Conservation (phyloP, 106 monocot species). For the Acorus gramineus region DNA sequence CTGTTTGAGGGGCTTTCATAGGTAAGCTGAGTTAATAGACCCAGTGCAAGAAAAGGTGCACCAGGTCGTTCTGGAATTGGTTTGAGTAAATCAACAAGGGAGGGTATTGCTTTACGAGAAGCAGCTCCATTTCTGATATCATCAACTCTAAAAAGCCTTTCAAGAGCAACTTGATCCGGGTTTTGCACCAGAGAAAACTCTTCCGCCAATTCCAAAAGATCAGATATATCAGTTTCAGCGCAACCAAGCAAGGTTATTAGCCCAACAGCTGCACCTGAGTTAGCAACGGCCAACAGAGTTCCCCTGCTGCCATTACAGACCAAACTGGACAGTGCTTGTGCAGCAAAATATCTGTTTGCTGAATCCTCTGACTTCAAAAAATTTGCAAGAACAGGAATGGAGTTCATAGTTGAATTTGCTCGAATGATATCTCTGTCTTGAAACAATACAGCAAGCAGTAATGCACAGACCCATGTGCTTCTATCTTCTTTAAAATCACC, state of each 20-base stretch:
- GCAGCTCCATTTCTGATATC: constrained; percentile 74
- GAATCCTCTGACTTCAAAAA: constrained; percentile 78
- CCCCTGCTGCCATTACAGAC: constrained; percentile 78
- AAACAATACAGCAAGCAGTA: constrained; percentile 77
- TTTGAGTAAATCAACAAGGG: constrained; percentile 91
- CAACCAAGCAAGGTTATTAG: constrained; percentile 93
- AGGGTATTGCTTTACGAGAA: constrained; percentile 81
- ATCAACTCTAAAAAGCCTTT: constrained; percentile 83
- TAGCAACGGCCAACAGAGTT: constrained; percentile 78
- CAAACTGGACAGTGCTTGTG: constrained; percentile 82
- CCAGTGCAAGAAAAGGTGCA: constrained; percentile 83
- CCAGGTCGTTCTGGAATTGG: constrained; percentile 97
- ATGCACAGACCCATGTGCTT: constrained; percentile 75
- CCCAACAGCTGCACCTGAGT: constrained; percentile 71
- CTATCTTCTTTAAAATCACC: constrained; percentile 70
- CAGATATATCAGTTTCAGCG: constrained; percentile 80
- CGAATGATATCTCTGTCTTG: constrained; percentile 67
- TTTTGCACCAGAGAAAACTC: constrained; percentile 65
- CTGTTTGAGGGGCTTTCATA: constrained; percentile 64
- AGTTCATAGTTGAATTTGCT: constrained; percentile 45
- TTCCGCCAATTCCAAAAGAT: constrained; percentile 67
- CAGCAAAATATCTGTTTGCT: constrained; percentile 81
- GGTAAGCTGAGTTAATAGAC: constrained; percentile 76
- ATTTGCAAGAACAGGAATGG: constrained; percentile 80
- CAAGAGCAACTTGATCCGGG: constrained; percentile 72